Percentiles rank a stretch among this genome's conserved stretches.
Conservation (phyloP, 2,329 filamentous ascomycete species). For the Sporothrix brasiliensis region DNA sequence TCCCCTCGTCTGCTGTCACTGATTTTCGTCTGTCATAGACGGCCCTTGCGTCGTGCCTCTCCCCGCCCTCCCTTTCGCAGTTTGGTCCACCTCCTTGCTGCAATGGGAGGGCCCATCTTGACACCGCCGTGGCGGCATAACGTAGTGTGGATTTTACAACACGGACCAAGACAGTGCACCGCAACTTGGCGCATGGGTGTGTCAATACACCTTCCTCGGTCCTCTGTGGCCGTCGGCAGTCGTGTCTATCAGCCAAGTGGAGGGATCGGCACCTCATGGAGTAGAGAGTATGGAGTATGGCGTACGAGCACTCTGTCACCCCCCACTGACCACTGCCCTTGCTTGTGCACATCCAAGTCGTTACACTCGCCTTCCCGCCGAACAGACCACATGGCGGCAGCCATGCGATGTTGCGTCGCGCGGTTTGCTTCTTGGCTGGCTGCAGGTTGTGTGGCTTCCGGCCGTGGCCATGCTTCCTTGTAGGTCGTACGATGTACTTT, state of each 20-base stretch:
- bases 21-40: not conserved
- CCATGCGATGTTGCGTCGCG: constrained; percentile 16
- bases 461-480: not conserved
- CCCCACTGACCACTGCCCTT: not conserved
- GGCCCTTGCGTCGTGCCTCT: constrained; percentile 18
- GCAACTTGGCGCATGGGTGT: too few relatives aligned
- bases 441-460: constrained; percentile 4
- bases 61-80: not conserved
- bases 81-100: not conserved
- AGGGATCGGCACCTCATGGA: too few relatives aligned
- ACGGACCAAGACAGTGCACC: not conserved
- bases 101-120: not conserved
- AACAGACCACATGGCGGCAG: constrained; percentile 17
- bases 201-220: too few relatives aligned
- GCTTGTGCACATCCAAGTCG: not conserved
- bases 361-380: not conserved
- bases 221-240: constrained; percentile 17
- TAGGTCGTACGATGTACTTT: not conserved
- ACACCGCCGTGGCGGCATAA: not conserved
- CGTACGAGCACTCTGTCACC: not conserved
- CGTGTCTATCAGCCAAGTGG: constrained; percentile 2
- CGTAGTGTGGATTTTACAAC: not conserved
- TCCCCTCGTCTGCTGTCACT: not conserved
- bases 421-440: not conserved
- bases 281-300: too few relatives aligned